Evolutionary conservation across 805 yeast species (phyloP).

Genomic region (Candida coleopterorum): DNA sequence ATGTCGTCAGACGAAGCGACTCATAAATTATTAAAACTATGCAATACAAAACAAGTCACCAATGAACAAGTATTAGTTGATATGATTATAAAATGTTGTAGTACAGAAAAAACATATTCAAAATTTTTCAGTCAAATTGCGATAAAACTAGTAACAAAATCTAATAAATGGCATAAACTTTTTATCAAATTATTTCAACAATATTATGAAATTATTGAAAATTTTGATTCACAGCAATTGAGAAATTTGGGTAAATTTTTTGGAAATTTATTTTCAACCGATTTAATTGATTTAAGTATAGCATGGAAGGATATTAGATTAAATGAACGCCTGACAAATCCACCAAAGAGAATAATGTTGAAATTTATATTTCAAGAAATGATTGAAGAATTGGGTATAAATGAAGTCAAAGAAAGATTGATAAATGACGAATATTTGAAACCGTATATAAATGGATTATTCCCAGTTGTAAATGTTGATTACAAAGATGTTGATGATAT

Average conservation of each 20-base stretch:
- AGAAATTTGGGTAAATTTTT: constrained; percentile 79
- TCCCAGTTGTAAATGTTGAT: constrained; percentile 46
- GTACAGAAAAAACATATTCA: constrained; percentile 82
- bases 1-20: constrained; percentile 91
- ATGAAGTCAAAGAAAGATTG: constrained; percentile 44
- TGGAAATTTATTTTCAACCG: constrained; percentile 78
- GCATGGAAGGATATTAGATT: constrained; percentile 51
- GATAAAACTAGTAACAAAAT: constrained; percentile 53
- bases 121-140: constrained; percentile 79
- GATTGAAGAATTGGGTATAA: constrained; percentile 69
- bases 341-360: constrained; percentile 75
- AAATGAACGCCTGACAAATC: constrained; percentile 69
- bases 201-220: constrained; percentile 56
- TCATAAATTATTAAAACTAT: constrained; percentile 66
- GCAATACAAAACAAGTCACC: constrained; percentile 24
- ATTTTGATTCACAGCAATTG: constrained; percentile 66
- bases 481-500: constrained; percentile 44
- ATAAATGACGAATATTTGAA: constrained; percentile 46
- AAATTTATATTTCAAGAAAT: constrained; percentile 78
- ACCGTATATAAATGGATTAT: constrained; percentile 50
- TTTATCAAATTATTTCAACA: constrained; percentile 51
- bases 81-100: constrained; percentile 73
- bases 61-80: constrained; percentile 57
- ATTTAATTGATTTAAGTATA: constrained; percentile 57
- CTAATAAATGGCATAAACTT: constrained; percentile 47